Percentiles rank a stretch among this genome's conserved stretches.
Conservation (phyloP, 768 basidiomycete genomes). For the Collybia sordida region DNA sequence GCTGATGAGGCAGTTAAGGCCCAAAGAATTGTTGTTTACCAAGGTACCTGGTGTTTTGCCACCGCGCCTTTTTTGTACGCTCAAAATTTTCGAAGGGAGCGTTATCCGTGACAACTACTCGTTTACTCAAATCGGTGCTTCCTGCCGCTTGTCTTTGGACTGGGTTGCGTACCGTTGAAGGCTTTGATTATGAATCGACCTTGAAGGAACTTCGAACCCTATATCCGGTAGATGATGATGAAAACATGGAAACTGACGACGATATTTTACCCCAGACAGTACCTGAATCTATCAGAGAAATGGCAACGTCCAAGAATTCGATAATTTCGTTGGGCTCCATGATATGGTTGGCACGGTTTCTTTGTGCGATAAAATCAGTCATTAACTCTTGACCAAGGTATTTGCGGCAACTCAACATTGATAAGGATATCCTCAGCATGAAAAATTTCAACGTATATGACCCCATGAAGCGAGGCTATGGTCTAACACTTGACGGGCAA, state of each 20-base stretch:
- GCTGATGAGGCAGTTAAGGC: slow-evolving; percentile 84
- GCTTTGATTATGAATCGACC: slow-evolving; percentile 72
- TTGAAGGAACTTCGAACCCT: slow-evolving; percentile 65
- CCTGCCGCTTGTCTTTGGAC: slow-evolving; percentile 89
- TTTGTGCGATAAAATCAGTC: background rate
- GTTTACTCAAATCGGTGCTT: slow-evolving; percentile 78
- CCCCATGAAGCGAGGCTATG: slow-evolving; percentile 89
- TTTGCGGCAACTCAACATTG: slow-evolving; percentile 90
- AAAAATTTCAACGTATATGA: slow-evolving; percentile 98
- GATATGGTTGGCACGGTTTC: slow-evolving; percentile 69
- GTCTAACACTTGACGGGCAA: slow-evolving; percentile 88
- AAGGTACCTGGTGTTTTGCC: slow-evolving; percentile 54
- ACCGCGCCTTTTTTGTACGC: background rate
- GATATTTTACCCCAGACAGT: slow-evolving; percentile 39
- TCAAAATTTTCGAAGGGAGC: slow-evolving; percentile 58
- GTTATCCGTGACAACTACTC: slow-evolving; percentile 77
- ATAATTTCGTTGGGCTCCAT: slow-evolving; percentile 89
- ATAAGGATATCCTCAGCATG: slow-evolving; percentile 93
- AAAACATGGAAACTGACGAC: slow-evolving; percentile 43
- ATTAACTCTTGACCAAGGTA: slow-evolving; percentile 51
- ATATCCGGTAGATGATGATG: slow-evolving; percentile 50
- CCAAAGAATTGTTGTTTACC: slow-evolving; percentile 87
- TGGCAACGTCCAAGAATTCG: slow-evolving; percentile 64
- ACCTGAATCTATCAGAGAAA: slow-evolving; percentile 74
- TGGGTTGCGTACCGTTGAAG: slow-evolving; percentile 78